Evolutionary conservation across 208 protist species (phyloP).

Genomic region (Trypanosoma conorhini): DNA sequence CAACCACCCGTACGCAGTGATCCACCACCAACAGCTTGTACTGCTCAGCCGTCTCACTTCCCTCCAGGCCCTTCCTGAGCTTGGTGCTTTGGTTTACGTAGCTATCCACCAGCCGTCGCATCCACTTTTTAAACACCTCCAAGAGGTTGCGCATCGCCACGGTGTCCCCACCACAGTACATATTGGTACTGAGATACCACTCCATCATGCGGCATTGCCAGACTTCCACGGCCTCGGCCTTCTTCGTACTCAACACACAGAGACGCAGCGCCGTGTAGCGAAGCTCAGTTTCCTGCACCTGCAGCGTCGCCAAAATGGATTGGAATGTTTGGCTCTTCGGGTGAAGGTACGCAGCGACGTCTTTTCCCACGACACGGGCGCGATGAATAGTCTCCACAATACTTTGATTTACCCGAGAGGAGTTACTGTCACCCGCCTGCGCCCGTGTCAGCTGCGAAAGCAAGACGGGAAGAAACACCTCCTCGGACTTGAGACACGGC

Average conservation of each 20-base stretch:
- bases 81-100: constrained; percentile 26
- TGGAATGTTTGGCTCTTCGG: constrained; percentile 35
- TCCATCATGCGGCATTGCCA: constrained; percentile 81
- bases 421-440: not conserved
- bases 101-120: constrained; percentile 52
- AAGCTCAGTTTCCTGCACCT: constrained; percentile 61
- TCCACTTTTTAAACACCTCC: constrained; percentile 75
- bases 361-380: constrained; percentile 53
- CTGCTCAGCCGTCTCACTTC: constrained; percentile 2
- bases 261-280: constrained; percentile 65
- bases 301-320: constrained; percentile 45
- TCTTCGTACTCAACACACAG: constrained; percentile 60
- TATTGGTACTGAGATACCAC: constrained; percentile 72
- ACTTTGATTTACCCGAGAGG: constrained; percentile 49
- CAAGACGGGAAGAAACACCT: constrained; percentile 13
- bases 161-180: constrained; percentile 82
- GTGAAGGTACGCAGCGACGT: constrained; percentile 52
- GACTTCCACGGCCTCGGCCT: constrained; percentile 47
- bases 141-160: constrained; percentile 65
- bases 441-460: constrained; percentile 10
- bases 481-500: constrained; percentile 53
- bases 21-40: constrained; percentile 34
- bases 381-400: constrained; percentile 79
- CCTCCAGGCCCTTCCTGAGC: constrained; percentile 15
- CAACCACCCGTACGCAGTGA: constrained; percentile 41